phyloP scores from a whole-genome alignment of 2,329 filamentous ascomycete genomes.

The Lasiodiplodia citricola region DNA sequence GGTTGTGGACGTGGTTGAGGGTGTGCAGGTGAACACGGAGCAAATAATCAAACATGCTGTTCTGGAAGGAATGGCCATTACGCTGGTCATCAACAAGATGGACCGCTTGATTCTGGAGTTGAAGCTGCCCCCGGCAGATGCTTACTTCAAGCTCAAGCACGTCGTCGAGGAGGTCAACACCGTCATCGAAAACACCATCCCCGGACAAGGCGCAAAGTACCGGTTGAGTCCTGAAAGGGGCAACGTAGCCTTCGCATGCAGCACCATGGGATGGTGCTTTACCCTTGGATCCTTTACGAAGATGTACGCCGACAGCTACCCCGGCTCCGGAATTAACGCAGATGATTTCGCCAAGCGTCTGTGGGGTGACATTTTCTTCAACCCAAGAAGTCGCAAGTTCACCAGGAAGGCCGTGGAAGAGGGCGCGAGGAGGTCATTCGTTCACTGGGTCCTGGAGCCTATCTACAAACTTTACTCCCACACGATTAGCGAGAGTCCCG shows the following conservation, averaged over 20 bases:
- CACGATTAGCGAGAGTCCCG: slow-evolving; percentile 87
- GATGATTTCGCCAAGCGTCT: slow-evolving; percentile 83
- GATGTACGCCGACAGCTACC: slow-evolving; percentile 92
- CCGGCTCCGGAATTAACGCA: slow-evolving; percentile 69
- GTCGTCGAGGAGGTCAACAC: slow-evolving; percentile 99
- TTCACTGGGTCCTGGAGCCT: slow-evolving; percentile 93
- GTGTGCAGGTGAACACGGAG: slow-evolving; percentile 98
- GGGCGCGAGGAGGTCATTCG: slow-evolving; percentile 81
- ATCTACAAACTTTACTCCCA: slow-evolving; percentile 98
- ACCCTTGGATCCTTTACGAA: slow-evolving; percentile 92
- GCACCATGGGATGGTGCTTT: slow-evolving; percentile 95
- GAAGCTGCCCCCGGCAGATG: slow-evolving; percentile 90
- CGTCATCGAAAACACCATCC: slow-evolving; percentile 84
- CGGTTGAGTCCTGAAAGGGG: slow-evolving; percentile 94
- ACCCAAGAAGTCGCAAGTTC: slow-evolving; percentile 87
- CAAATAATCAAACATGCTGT: slow-evolving; percentile 97
- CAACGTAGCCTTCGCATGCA: slow-evolving; percentile 96
- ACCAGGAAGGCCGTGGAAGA: slow-evolving; percentile 86
- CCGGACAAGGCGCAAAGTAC: slow-evolving; percentile 77
- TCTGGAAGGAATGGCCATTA: slow-evolving; percentile 85
- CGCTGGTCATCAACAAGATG: slow-evolving; percentile 95
- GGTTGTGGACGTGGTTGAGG: slow-evolving; percentile 95
- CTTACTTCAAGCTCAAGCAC: slow-evolving; percentile 98
- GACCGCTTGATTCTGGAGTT: slow-evolving; percentile 93
- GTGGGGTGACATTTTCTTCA: slow-evolving; percentile 98